Conservation (phyloP, 129 eudicot species). For the Artemisia annua region DNA sequence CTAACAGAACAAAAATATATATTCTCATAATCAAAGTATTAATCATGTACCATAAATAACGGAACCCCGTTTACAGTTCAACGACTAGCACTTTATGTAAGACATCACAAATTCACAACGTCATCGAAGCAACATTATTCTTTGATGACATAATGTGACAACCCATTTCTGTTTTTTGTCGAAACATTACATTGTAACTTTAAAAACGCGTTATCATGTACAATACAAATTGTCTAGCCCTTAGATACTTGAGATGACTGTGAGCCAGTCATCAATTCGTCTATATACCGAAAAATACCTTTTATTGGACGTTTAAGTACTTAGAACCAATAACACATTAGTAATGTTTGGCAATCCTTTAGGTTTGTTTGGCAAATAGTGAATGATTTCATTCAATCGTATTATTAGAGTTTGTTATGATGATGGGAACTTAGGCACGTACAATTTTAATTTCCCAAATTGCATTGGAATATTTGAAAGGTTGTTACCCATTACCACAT, state of each 20-base stretch:
- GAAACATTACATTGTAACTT: not conserved
- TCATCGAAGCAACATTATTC: no score
- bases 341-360: constrained; percentile 27
- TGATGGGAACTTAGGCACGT: constrained; percentile 34
- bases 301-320: not conserved
- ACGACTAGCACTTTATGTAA: no score
- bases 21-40: no score
- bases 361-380: constrained; percentile 39
- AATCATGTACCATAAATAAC: no score
- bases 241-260: constrained; percentile 2
- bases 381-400: constrained; percentile 34
- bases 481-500: constrained; percentile 30
- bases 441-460: constrained; percentile 28
- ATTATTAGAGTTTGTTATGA: constrained; percentile 40
- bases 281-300: not conserved
- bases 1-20: not conserved
- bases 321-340: constrained; percentile 10
- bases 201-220: not conserved
- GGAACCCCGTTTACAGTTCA: no score
- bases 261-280: not conserved
- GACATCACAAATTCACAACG: no score
- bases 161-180: no score
- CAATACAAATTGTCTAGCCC: not conserved
- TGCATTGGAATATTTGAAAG: constrained; percentile 31
- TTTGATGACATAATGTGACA: no score